These are phyloP conservation scores for Nyctanthes arbortristis DNA, from an alignment of 257 asterid species.

Conservation along the genomic window DNA sequence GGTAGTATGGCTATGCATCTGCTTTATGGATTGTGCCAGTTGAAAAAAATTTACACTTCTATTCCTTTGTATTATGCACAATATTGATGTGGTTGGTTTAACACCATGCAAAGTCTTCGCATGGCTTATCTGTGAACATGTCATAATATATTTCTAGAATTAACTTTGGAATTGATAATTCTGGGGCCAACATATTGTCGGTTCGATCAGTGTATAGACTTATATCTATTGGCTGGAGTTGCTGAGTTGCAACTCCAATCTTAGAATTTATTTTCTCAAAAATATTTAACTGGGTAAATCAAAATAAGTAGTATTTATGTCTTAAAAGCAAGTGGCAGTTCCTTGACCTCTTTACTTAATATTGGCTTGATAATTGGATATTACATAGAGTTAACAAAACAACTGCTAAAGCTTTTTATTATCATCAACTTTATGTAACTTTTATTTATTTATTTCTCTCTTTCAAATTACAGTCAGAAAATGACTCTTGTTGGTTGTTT, in stretches of 20 bases:
- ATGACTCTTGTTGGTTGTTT: conserved; percentile 79
- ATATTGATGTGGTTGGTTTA: not conserved
- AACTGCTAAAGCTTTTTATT: not conserved
- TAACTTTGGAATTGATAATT: not conserved
- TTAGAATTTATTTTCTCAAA: not conserved
- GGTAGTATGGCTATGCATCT: not conserved
- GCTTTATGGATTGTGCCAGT: not conserved
- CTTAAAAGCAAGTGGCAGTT: not conserved
- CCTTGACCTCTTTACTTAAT: not conserved
- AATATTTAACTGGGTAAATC: not conserved
- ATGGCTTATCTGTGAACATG: not conserved
- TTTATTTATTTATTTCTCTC: conserved; percentile 3
- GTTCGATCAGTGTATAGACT: not conserved
- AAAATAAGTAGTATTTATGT: not conserved
- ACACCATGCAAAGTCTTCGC: not conserved
- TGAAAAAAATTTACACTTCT: not conserved
- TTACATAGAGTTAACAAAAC: not conserved
- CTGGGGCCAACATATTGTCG: not conserved
- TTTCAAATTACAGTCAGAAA: conserved; percentile 47
- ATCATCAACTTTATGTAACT: not conserved
- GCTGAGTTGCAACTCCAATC: not conserved
- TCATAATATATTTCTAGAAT: not conserved
- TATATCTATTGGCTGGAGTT: not conserved
- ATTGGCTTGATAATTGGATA: not conserved
- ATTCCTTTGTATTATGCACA: not conserved